These are phyloP conservation scores for Leucoagaricus sp. DNA, from an alignment of 1,284 basidiomycete genomes.

Conservation along the genomic window DNA sequence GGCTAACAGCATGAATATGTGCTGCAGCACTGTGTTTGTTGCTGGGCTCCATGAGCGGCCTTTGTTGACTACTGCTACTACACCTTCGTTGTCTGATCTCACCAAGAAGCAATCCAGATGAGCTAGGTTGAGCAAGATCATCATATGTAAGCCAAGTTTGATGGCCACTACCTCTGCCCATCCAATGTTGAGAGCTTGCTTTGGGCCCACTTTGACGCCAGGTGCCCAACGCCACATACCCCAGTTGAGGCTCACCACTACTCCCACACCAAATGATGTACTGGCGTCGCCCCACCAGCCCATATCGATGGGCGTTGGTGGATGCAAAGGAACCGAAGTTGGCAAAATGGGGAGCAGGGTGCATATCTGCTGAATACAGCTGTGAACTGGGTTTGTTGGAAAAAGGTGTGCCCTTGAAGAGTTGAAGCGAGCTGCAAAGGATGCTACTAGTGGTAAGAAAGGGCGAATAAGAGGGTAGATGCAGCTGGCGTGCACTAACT, in stretches of 20 bases:
- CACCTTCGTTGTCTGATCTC: not conserved
- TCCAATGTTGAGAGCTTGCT: not conserved
- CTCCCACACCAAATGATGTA: slow-evolving; percentile 39
- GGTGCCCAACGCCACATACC: slow-evolving; percentile 33
- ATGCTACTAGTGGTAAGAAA: slow-evolving; percentile 1
- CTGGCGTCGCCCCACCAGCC: slow-evolving; percentile 42
- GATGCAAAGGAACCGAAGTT: too few relatives aligned
- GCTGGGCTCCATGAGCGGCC: not conserved
- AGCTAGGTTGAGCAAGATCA: not conserved
- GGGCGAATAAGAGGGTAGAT: slow-evolving; percentile 5
- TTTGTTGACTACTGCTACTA: not conserved
- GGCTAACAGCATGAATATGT: not conserved
- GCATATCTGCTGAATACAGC: too few relatives aligned
- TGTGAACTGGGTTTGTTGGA: too few relatives aligned
- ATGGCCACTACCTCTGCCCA: not conserved
- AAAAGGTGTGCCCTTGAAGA: too few relatives aligned
- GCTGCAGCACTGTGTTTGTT: not conserved
- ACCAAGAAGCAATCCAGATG: not conserved
- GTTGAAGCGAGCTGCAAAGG: too few relatives aligned
- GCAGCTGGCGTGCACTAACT: slow-evolving; percentile 30
- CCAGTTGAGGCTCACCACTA: slow-evolving; percentile 32
- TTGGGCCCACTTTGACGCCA: slow-evolving; percentile 19
- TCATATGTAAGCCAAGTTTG: not conserved
- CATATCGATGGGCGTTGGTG: too few relatives aligned
- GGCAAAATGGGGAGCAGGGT: too few relatives aligned